Base-by-base conservation (phyloP, 768 basidiomycete genomes). In the Suillus plorans region DNA sequence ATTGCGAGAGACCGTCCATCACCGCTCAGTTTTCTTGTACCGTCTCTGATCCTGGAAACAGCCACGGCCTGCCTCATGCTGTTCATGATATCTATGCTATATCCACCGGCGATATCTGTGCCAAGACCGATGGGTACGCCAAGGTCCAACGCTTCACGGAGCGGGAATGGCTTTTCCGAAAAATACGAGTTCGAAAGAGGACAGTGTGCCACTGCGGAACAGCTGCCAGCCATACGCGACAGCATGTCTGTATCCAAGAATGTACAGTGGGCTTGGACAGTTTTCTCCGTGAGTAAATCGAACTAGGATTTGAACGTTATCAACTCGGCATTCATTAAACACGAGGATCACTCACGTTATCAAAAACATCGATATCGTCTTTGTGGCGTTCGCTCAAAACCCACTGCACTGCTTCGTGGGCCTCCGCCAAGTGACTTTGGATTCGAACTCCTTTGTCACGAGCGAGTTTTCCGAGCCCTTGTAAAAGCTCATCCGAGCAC, bases 141-240 rank as follows among this genome's bases (percentile, higher is more conserved):
- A 36, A 74, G 76, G 52, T 83, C 76, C 41, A 95, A 78, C 5
- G 92, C 91, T 73, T 94, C 91, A 39, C 88, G 85, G 41, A 91
- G 78, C 3, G 81, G 84, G 71, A 93, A 89, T 1, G 88, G 85
- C 62, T 84, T 79, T 14, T 86, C 83, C 0, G 92, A 94, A 75
- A 96, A 94, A 76, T 96, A 97, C 3, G 85, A 83, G 71, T 97
- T 96, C 0, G 94, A 95, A 14, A 97, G 80, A 0, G 95, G 95
- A 74, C 95, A 97, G 69, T 94, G 92, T 0, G 94, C 92, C 25
- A 96, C 80, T 2, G 91, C 81, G 1, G 88, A 85, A 18, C 86
- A 85, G 34, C 72, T 74, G 4, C 68, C 66, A 2, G 80, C 78
- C 14, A 95, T 77, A 20, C 80, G 82, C 0, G 77, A 72, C 13